Base-by-base conservation (phyloP, 176 grass and related monocot species). In the Ensete glaucum region DNA sequence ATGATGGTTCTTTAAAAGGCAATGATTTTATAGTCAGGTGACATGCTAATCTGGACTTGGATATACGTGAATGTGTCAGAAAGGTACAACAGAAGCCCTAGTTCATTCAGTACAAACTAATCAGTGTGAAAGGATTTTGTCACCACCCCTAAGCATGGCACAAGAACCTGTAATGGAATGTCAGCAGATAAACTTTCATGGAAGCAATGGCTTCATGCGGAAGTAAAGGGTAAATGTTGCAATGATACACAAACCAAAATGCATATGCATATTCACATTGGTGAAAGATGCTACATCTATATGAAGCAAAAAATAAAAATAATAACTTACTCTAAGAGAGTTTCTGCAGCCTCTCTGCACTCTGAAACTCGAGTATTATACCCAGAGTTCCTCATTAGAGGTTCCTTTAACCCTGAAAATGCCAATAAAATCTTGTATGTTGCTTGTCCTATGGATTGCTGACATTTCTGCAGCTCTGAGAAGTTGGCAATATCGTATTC, bases 391-490 rank as follows among this genome's bases (percentile, higher is more conserved):
- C 93, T 98, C 9, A 86, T 88, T 67, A 98, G 84, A 79, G 90
- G 89, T 76, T 98, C 84, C 80, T 92, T 87, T 72, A 94, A 75
- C 60, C 90, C 95, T 74, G 95, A 98, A 89, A 98, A 94, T 75
- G 90, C 90, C 65, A 98, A 82, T 49, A 98, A 77, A 89, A 98
- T 91, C 87, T 94, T 98, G 90, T 89, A 98, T 76, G 86, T 63
- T 64, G 83, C 23, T 56, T 82, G 65, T 77, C 75, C 88, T 52
- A 76, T 60, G 83, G 62, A 59, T 75, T 85, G 74, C 23, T 80
- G 77, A 53, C 78, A 78, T 83, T 87, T 89, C 69, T 77, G 88
- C 78, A 85, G 59, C 72, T 89, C 86, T 53, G 82, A 83, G 85
- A 99, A 99, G 53, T 85, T 80, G 62, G 73, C 83, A 69, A 77